phyloP scores from a whole-genome alignment of 2,329 filamentous ascomycete species.

The Fusarium newnesense region DNA sequence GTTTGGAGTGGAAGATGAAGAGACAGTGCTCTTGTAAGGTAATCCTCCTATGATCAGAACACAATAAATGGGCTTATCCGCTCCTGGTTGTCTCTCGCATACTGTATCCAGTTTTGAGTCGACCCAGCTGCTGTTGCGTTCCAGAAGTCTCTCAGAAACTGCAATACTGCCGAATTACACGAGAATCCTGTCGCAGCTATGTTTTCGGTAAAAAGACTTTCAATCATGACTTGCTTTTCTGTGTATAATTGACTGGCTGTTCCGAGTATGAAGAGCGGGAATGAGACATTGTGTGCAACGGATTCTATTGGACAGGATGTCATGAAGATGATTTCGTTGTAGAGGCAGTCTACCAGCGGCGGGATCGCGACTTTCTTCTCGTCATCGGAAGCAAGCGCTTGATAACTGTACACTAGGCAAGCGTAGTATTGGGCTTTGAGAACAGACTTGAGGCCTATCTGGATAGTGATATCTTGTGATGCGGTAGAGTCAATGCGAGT shows the following conservation, averaged over 20 bases:
- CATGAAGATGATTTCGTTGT: neutral
- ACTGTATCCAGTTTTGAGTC: neutral
- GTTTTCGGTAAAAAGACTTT: neutral
- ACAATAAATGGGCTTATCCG: neutral
- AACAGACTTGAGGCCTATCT: neutral
- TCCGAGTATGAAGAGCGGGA: neutral
- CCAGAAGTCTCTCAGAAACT: slow-evolving; percentile 3
- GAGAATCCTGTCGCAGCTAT: slow-evolving; percentile 2
- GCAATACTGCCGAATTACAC: neutral
- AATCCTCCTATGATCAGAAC: neutral
- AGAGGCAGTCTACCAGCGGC: neutral
- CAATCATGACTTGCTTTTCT: neutral
- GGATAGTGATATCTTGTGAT: neutral
- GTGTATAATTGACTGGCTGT: neutral
- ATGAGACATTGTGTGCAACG: neutral
- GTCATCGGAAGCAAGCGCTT: neutral
- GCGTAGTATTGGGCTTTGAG: neutral
- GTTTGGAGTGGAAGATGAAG: slow-evolving; percentile 25
- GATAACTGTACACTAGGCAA: neutral
- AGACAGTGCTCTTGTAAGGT: slow-evolving; percentile 12
- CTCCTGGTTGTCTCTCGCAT: neutral
- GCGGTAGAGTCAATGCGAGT: neutral
- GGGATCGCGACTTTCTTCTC: neutral
- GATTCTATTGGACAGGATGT: neutral
- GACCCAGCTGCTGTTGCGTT: neutral